phyloP scores from a whole-genome alignment of 2,329 filamentous ascomycete species.

The Didymella segeticola region DNA sequence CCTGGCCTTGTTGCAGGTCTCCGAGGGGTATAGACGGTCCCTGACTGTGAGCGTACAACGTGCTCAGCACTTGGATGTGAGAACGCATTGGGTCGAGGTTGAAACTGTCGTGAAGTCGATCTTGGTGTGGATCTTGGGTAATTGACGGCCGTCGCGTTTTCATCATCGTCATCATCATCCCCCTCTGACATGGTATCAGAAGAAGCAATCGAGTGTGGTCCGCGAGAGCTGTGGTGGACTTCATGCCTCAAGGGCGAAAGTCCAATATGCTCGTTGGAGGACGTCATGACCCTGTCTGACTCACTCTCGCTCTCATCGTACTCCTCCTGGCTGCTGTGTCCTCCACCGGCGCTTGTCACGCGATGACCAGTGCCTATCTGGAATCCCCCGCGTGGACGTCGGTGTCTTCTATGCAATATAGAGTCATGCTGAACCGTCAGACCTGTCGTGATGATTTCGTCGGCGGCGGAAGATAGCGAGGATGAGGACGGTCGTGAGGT shows the following conservation, averaged over 20 bases:
- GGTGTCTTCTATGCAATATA: constrained; percentile 66
- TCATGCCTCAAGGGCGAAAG: constrained; percentile 44
- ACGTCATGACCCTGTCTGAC: constrained; percentile 73
- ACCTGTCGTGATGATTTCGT: constrained; percentile 91
- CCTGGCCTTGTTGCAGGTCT: constrained; percentile 37
- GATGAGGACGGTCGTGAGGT: constrained; percentile 92
- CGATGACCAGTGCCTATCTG: constrained; percentile 46
- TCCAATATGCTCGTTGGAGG: constrained; percentile 66
- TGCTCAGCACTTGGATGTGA: constrained; percentile 73
- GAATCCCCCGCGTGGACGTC: constrained; percentile 50
- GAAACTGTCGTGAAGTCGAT: constrained; percentile 67
- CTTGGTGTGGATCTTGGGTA: constrained; percentile 58
- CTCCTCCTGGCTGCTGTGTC: constrained; percentile 90
- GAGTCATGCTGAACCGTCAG: constrained; percentile 74
- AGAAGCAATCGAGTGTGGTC: constrained; percentile 41
- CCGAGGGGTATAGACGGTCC: constrained; percentile 56
- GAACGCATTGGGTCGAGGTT: constrained; percentile 90
- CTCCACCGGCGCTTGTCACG: constrained; percentile 52
- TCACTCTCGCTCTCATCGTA: constrained; percentile 94
- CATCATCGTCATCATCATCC: constrained; percentile 59
- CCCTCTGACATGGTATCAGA: constrained; percentile 49
- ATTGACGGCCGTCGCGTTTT: constrained; percentile 83
- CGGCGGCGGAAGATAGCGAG: constrained; percentile 81
- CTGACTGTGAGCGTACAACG: constrained; percentile 51
- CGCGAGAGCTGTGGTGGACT: constrained; percentile 33